Base-by-base conservation (phyloP, 441 rosid genomes). In the Populus tomentosa region DNA sequence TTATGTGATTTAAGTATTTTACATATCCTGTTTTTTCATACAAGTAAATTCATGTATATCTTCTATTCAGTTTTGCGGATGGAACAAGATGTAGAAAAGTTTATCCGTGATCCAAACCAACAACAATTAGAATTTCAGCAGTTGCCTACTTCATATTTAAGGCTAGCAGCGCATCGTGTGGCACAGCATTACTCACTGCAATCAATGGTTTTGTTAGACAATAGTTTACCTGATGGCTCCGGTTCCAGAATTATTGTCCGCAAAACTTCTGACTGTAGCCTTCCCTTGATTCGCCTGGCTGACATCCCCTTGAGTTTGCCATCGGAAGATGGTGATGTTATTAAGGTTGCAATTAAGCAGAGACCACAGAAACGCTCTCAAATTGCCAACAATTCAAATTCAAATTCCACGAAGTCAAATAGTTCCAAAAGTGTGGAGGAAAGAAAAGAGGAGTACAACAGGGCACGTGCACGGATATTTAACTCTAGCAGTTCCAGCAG, bases 121-220 rank as follows among this genome's bases (percentile, higher is more conserved):
- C 90, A 90, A 78, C 97, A 90, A 80, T 59, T 90, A 59, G 97
- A 92, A 83, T 92, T 92, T 84, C 92, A 86, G 84, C 95, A 90
- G 85, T 82, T 92, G 72, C 95, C 97, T 56, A 92, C 97, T 28
- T 92, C 97, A 59, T 92, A 92, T 84, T 75, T 92, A 50, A 84
- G 97, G 76, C 80, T 92, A 86, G 97, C 97, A 81, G 97, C 95
- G 13, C 97, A 92, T 75, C 97, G 97, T 28, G 89, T 92, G 40
- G 97, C 97, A 0, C 97, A 92, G 79, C 97, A 92, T 85, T 92
- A 90, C 79, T 87, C 92, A 2, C 73, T 92, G 82, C 97, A 89
- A 78, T 92, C 97, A 36, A 92, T 90, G 97, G 97, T 92, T 79
- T 84, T 92, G 75, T 75, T 90, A 53, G 97, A 92, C 80, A 92